Evolutionary conservation across 495 filamentous ascomycete species (phyloP).

Genomic region (Emericellopsis terricola): DNA sequence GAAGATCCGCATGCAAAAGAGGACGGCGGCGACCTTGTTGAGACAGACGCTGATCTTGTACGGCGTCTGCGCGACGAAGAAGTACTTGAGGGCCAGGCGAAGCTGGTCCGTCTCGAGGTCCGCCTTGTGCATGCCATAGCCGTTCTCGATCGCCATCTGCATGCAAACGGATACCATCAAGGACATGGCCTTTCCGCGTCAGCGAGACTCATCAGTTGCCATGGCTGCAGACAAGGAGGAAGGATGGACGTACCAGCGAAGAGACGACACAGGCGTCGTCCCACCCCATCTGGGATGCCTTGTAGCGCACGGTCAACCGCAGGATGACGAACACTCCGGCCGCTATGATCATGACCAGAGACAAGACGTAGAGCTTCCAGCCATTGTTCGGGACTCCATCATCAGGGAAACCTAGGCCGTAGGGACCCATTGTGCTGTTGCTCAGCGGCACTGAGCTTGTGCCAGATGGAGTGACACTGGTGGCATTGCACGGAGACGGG

Average conservation of each 20-base stretch:
- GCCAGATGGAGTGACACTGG: no score
- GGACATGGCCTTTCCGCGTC: no score
- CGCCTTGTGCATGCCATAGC: conserved; percentile 3
- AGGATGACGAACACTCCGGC: not conserved
- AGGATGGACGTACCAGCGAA: not conserved
- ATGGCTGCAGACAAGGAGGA: no score
- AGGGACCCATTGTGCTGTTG: not conserved
- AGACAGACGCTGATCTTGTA: conserved; percentile 15
- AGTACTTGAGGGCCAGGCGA: conserved; percentile 5
- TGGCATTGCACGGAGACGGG: no score
- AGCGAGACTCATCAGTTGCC: no score
- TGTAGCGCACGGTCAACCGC: not conserved
- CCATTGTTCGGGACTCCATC: conserved; percentile 2
- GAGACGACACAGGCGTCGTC: conserved; percentile 1
- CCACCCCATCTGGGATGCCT: not conserved
- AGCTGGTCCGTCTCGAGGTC: conserved; percentile 1
- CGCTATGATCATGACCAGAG: conserved; percentile 2
- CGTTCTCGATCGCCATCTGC: conserved; percentile 3
- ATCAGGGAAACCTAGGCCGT: conserved; percentile 1
- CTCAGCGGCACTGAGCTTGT: no score
- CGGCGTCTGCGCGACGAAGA: conserved; percentile 12
- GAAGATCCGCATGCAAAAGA: conserved; percentile 17
- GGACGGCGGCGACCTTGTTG: conserved; percentile 12
- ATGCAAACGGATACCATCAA: not conserved
- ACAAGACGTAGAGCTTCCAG: conserved; percentile 3